Evolutionary conservation across 441 rosid species (phyloP), one percentile per base, ranked within the genome.

Genomic region (Arabidopsis lyrata): DNA sequence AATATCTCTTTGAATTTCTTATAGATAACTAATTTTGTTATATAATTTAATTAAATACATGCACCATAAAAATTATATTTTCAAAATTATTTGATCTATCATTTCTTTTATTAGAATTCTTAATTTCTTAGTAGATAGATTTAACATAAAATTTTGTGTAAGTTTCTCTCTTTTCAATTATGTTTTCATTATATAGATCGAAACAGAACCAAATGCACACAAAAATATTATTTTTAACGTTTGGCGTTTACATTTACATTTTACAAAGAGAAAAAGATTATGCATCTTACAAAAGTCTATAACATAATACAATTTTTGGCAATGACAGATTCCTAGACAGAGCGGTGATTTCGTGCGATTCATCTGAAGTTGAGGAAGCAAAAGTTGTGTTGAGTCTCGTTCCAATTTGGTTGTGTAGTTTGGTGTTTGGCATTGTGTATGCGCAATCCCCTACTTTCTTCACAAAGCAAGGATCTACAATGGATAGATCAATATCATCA

Each of bases 381-480:
- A 85, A 81, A 70, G 50, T 81, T 8, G 42, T 74, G 9, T 22
- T 85, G 1, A 64, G 84, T 68, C 84, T 84, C 2, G 29, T 76
- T 52, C 90, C 86, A 11, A 81, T 86, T 64, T 86, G 88, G 86
- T 38, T 78, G 22, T 70, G 87, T 36, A 67, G 87, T 74, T 49
- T 86, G 56, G 76, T 71, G 1, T 85, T 72, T 58, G 83, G 79
- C 41, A 65, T 83, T 57, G 80, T 82, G 24, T 77, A 16, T 65
- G 84, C 81, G 0, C 90, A 86, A n/a, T 22, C 81, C 11, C 22
- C 87, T 20, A 85, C 87, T 18, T 80, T 81, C 66, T 85, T 83
- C 24, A 83, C 86, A n/a, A 85, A 82, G 69, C 87, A 83, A 79
- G 88, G 88, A 66, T 65, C 72, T 4, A 83, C 91, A 0, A 59